A percentile compares a stretch with the other conserved stretches of the same genome.
Conservation (phyloP, 192 early-diverging fungal species). For the Coemansia sp. region DNA sequence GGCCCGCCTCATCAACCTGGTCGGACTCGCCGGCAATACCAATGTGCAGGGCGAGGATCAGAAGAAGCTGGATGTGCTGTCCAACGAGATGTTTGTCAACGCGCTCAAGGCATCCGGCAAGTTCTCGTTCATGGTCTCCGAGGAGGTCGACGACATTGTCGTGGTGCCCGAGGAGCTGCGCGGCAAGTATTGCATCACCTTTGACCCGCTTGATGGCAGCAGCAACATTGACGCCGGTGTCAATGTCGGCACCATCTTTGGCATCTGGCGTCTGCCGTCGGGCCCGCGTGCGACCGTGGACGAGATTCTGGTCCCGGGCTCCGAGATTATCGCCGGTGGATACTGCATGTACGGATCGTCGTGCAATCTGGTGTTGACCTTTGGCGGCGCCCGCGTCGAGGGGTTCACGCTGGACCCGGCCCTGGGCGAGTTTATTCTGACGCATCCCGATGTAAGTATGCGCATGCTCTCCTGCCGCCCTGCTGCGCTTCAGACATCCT, state of each 20-base stretch:
- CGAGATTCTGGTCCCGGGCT: slow-evolving; percentile 86
- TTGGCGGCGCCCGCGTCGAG: slow-evolving; percentile 75
- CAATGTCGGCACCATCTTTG: slow-evolving; percentile 98
- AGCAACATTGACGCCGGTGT: slow-evolving; percentile 99
- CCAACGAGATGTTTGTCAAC: slow-evolving; percentile 98
- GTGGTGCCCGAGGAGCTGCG: slow-evolving; percentile 70
- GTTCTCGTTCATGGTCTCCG: slow-evolving; percentile 91
- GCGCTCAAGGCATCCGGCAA: slow-evolving; percentile 83
- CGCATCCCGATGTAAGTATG: slow-evolving; percentile 68
- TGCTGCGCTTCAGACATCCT: neutral
- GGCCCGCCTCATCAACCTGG: slow-evolving; percentile 93
- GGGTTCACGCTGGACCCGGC: slow-evolving; percentile 96
- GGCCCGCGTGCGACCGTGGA: slow-evolving; percentile 52
- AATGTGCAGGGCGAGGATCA: slow-evolving; percentile 94
- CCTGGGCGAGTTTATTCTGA: slow-evolving; percentile 96
- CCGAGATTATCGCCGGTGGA: slow-evolving; percentile 87
- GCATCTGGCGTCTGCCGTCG: slow-evolving; percentile 79
- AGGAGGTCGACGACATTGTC: slow-evolving; percentile 95
- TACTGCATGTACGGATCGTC: slow-evolving; percentile 99
- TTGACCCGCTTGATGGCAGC: slow-evolving; percentile 96
- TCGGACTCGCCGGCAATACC: slow-evolving; percentile 78
- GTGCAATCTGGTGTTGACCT: slow-evolving; percentile 72
- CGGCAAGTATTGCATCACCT: slow-evolving; percentile 92
- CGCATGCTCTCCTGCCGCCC: neutral
- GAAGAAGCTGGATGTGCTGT: slow-evolving; percentile 95